A percentile compares a stretch with the other conserved stretches of the same genome.
phyloP scores from a whole-genome alignment of 345 rosid species.

The Syzygium aqueum region DNA sequence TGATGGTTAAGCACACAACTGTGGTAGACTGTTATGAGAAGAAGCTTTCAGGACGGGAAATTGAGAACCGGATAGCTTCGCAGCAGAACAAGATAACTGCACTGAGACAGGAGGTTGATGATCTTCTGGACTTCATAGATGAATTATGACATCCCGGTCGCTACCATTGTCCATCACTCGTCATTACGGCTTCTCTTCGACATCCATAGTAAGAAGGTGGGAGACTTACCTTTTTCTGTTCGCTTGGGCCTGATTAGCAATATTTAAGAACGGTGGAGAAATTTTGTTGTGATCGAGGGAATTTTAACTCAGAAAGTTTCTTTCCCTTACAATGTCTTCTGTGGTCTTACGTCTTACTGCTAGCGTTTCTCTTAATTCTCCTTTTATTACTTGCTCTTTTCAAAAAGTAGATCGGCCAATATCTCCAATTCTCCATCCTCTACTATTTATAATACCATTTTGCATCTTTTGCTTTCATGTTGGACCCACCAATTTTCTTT shows the following conservation, averaged over 20 bases:
- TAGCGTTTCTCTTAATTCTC: not conserved
- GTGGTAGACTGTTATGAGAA: conserved; percentile 68
- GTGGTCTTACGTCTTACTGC: not conserved
- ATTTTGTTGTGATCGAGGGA: not conserved
- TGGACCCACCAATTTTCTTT: not conserved
- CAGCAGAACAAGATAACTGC: conserved; percentile 61
- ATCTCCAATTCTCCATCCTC: not conserved
- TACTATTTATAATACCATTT: not conserved
- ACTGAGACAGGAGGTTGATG: conserved; percentile 80
- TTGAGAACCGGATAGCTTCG: conserved; percentile 59
- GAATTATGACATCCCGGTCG: conserved; percentile 31
- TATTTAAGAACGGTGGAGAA: not conserved
- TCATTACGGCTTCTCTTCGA: not conserved
- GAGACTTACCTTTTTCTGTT: not conserved
- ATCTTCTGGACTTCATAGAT: conserved; percentile 67
- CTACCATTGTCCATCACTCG: not conserved
- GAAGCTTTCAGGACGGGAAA: conserved; percentile 59
- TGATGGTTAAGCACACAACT: conserved; percentile 45
- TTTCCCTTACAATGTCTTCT: not conserved
- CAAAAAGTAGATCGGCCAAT: not conserved
- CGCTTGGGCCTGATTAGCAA: not conserved
- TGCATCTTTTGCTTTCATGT: not conserved
- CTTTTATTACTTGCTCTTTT: not conserved
- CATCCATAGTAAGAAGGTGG: not conserved
- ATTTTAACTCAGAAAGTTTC: not conserved